Evolutionary conservation across 805 yeast genomes (phyloP).

Genomic region (Phaffomyces thermotolerans): DNA sequence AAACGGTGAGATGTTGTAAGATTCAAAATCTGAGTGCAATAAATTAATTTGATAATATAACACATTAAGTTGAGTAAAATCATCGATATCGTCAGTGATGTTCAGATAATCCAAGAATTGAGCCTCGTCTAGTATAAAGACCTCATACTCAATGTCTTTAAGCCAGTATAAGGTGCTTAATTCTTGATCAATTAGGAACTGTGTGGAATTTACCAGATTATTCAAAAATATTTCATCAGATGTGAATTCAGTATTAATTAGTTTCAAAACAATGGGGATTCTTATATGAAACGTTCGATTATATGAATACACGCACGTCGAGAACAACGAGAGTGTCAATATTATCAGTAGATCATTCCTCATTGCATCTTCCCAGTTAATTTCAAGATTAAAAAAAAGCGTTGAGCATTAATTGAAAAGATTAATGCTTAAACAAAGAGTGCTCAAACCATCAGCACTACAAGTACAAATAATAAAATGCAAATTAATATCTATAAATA

Average conservation of each 20-base stretch:
- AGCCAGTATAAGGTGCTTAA: background rate
- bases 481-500: background rate
- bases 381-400: too few species aligned
- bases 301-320: too few species aligned
- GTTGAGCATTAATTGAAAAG: too few species aligned
- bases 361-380: too few species aligned
- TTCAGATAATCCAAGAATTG: background rate
- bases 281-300: too few species aligned
- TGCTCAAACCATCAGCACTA: too few species aligned
- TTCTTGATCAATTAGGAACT: background rate
- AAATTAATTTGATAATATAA: constrained; percentile 1
- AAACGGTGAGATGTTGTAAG: constrained; percentile 5
- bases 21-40: constrained; percentile 1
- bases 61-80: background rate
- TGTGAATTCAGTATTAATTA: background rate
- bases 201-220: background rate
- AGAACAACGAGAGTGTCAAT: too few species aligned
- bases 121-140: background rate
- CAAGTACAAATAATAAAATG: background rate
- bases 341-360: too few species aligned
- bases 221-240: background rate
- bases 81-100: background rate
- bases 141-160: background rate
- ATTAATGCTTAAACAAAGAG: too few species aligned
- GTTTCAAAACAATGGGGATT: background rate